Evolutionary conservation across 2,329 filamentous ascomycete genomes (phyloP).

Genomic region (Trichoderma cornu-damae): DNA sequence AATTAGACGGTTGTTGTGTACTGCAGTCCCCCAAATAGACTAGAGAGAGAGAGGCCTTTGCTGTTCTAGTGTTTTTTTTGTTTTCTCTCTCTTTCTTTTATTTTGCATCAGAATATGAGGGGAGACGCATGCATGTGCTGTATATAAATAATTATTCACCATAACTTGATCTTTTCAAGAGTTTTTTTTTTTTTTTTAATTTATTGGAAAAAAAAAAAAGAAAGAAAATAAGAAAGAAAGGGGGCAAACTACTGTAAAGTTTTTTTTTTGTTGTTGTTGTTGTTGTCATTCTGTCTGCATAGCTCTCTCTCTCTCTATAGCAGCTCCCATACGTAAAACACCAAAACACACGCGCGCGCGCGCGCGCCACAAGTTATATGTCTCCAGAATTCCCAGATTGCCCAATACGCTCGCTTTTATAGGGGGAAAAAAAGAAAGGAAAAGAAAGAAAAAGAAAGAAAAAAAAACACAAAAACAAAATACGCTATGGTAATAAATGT

Average conservation of each 20-base stretch:
- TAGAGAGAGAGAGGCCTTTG: too few relatives aligned
- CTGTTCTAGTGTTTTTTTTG: neutral
- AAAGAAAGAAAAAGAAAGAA: neutral
- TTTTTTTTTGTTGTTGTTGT: too few relatives aligned
- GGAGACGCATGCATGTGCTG: neutral
- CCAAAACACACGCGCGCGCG: too few relatives aligned
- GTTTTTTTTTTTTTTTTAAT: too few relatives aligned
- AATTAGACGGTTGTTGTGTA: constrained; percentile 4
- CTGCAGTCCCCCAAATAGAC: neutral
- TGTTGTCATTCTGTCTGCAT: neutral
- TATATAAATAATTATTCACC: neutral
- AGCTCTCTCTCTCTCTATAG: neutral
- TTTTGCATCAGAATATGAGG: neutral
- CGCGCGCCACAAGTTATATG: neutral
- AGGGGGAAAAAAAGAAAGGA: neutral
- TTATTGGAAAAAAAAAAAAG: neutral
- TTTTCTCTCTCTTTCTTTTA: neutral
- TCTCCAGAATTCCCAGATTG: neutral
- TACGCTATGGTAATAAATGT: neutral
- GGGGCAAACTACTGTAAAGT: too few relatives aligned
- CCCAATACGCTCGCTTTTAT: neutral
- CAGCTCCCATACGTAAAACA: neutral
- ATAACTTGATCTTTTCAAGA: neutral
- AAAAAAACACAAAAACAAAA: neutral
- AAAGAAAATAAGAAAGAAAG: neutral